These are phyloP conservation scores for Fusarium pseudonygamai DNA, from an alignment of 2,329 filamentous ascomycete genomes.

Conservation along the genomic window DNA sequence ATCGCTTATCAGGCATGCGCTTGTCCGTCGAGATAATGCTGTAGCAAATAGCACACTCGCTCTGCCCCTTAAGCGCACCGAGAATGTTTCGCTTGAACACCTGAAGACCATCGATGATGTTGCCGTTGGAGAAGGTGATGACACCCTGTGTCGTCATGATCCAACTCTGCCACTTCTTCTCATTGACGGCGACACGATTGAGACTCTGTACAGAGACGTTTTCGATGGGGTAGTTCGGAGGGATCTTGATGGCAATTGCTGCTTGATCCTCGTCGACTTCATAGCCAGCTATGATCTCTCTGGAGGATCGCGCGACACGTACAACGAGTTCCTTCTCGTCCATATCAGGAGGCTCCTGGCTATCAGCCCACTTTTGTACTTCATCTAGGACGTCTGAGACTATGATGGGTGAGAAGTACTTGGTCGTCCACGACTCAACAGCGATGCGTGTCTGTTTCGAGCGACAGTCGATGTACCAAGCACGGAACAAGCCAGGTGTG, in stretches of 20 bases:
- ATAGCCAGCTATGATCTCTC: slow-evolving; percentile 85
- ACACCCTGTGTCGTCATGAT: slow-evolving; percentile 88
- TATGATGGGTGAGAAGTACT: slow-evolving; percentile 78
- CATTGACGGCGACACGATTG: slow-evolving; percentile 85
- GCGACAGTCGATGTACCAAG: slow-evolving; percentile 85
- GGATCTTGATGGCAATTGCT: slow-evolving; percentile 82
- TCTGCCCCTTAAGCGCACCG: slow-evolving; percentile 89
- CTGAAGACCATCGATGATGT: slow-evolving; percentile 84
- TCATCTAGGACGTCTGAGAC: slow-evolving; percentile 72
- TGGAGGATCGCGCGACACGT: slow-evolving; percentile 75
- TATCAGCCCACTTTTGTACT: slow-evolving; percentile 72
- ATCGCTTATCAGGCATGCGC: slow-evolving; percentile 90
- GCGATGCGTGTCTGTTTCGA: slow-evolving; percentile 82
- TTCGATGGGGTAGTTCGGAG: slow-evolving; percentile 83
- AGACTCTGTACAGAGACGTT: slow-evolving; percentile 79
- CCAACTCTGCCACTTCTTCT: slow-evolving; percentile 94
- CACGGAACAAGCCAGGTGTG: slow-evolving; percentile 79
- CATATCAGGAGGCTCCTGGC: slow-evolving; percentile 57
- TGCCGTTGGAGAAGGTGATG: slow-evolving; percentile 92
- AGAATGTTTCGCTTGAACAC: slow-evolving; percentile 89
- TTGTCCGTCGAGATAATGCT: slow-evolving; percentile 90
- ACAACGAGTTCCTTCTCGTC: slow-evolving; percentile 69
- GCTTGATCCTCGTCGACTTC: slow-evolving; percentile 88
- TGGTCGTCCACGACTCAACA: slow-evolving; percentile 86
- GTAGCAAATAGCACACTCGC: slow-evolving; percentile 97